A percentile compares a stretch with the other conserved stretches of the same genome.
Evolutionary conservation across 2,329 filamentous ascomycete genomes (phyloP).

Genomic region (Fusarium clavum): DNA sequence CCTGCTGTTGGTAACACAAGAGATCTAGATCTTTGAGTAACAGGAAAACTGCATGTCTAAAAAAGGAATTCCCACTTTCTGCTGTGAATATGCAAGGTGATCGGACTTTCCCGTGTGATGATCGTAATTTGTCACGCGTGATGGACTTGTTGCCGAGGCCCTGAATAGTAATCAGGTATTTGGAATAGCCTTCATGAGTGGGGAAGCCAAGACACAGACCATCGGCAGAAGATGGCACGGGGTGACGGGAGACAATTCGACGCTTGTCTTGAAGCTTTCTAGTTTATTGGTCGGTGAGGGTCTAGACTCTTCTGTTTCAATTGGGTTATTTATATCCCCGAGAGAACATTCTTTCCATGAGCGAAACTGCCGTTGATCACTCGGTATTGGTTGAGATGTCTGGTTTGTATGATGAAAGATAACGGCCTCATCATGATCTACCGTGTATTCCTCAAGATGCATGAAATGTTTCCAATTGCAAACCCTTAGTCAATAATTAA

Average conservation of each 20-base stretch:
- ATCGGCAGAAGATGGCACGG: not conserved
- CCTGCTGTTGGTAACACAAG: not conserved
- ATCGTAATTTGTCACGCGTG: not conserved
- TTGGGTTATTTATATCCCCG: not conserved
- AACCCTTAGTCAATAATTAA: not conserved
- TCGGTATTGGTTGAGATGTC: not conserved
- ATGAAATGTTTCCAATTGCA: not conserved
- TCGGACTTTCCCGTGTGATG: not conserved
- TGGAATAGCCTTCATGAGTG: not conserved
- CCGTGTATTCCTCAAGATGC: not conserved
- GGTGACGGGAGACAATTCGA: not conserved
- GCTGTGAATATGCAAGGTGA: not conserved
- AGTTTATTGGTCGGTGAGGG: not conserved
- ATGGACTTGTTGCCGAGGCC: not conserved
- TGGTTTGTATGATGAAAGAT: not conserved
- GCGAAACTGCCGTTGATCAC: not conserved
- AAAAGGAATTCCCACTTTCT: not conserved
- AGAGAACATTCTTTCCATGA: not conserved
- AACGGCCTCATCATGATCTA: not conserved
- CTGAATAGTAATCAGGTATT: slow-evolving; percentile 5
- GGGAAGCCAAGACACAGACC: not conserved
- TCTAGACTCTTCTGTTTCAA: not conserved
- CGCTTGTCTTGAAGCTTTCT: not conserved
- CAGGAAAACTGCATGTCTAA: not conserved
- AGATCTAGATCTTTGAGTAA: not conserved